Base-by-base conservation (phyloP, 1,284 basidiomycete genomes). In the Fomitiporia mediterranea region DNA sequence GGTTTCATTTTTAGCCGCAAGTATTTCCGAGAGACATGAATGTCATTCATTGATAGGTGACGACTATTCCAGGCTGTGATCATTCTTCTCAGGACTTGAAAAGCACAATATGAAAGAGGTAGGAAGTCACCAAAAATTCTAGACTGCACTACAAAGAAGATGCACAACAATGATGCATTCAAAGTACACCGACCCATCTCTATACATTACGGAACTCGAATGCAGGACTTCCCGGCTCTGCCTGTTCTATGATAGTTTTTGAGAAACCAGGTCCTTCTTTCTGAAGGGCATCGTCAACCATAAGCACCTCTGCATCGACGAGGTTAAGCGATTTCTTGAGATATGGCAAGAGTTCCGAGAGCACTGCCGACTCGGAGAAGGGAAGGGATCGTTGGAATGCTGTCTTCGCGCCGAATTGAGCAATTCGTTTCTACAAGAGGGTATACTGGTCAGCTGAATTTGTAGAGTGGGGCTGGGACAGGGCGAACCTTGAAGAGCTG, bases 401-500 rank as follows among this genome's bases (percentile, higher is more conserved):
- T 0, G 81, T 81, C 63, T 85, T 73, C 27, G 87, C 83, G 21
- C 91, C 92, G 65, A 89, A 84, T 64, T 89, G 82, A 2, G 82
- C 74, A 69, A 94, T 88, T 17, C 91, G 87, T 84, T 91, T 93
- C 88, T 92, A 68, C 59, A 65, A 28, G n/a, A 34, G 27, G 49
- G 44, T 3, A 15, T 28, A 46, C 25, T 7, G 30, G 28, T 46
- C 44, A 23, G 11, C 37, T 4, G 3, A 39, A 19, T 27, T 2
- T 48, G 17, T 27, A 6, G 40, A 21, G 52, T 37, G 21, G 51
- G 52, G 51, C 53, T 23, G 21, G 23, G 13, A 63, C 74, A n/a
- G n/a, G n/a, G n/a, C n/a, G 47, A 58, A 92, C 91, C 83, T 98
- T 97, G 83, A 97, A 89, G 27, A 79, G 74, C 63, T 96, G 90